These are phyloP conservation scores for Nakaseomyces uthaithaninus DNA, from an alignment of 1,139 yeast species.

Conservation along the genomic window DNA sequence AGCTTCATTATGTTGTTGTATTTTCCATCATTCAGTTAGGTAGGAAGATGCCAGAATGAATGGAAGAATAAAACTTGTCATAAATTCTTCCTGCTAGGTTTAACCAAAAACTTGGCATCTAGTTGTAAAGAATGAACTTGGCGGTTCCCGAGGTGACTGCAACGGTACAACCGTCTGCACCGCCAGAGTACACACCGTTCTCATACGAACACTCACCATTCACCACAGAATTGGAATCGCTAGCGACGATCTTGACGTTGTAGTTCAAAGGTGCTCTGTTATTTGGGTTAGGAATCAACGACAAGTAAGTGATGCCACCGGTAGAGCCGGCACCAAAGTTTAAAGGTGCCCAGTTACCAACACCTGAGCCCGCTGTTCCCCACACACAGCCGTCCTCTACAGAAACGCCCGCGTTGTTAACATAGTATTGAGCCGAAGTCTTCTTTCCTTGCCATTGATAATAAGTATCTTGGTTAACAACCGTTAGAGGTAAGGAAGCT, in stretches of 20 bases:
- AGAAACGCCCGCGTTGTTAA: conserved; percentile 72
- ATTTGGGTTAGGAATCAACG: conserved; percentile 78
- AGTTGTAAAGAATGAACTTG: conserved; percentile 52
- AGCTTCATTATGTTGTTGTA: too few relatives aligned
- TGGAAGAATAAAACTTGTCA: too few relatives aligned
- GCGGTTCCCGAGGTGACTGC: conserved; percentile 62
- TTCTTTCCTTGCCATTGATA: conserved; percentile 56
- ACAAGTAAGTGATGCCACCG: conserved; percentile 56
- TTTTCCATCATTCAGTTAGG: too few relatives aligned
- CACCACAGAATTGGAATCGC: conserved; percentile 42
- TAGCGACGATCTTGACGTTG: conserved; percentile 62
- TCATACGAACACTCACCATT: conserved; percentile 58
- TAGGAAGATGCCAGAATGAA: too few relatives aligned
- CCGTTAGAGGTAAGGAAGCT: conserved; percentile 48
- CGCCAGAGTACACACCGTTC: conserved; percentile 57
- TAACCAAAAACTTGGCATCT: too few relatives aligned
- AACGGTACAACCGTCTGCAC: conserved; percentile 71
- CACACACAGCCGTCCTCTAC: conserved; percentile 68
- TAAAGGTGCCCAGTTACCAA: conserved; percentile 83
- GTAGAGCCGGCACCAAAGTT: conserved; percentile 68
- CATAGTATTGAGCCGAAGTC: conserved; percentile 74
- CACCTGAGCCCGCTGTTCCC: conserved; percentile 56
- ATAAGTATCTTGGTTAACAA: conserved; percentile 55
- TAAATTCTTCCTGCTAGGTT: too few relatives aligned
- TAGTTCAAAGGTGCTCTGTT: conserved; percentile 53